These are phyloP conservation scores for Alternaria tenuissima DNA, from an alignment of 2,329 filamentous ascomycete species.

Conservation along the genomic window DNA sequence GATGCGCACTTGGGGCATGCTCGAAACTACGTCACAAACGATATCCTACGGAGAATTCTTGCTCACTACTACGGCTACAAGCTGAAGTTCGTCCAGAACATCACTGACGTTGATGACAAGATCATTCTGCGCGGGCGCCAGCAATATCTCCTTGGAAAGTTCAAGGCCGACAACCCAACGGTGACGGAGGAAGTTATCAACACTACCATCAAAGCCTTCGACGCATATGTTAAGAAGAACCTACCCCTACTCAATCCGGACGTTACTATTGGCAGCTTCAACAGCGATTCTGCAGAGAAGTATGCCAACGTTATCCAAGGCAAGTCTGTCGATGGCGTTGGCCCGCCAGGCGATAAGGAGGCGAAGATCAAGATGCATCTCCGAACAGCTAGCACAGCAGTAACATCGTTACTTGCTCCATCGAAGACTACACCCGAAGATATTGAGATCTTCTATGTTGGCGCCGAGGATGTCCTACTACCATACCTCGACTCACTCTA, in stretches of 20 bases:
- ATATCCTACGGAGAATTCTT: conserved; percentile 85
- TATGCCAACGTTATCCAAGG: conserved; percentile 65
- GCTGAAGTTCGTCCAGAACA: conserved; percentile 91
- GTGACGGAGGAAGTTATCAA: conserved; percentile 57
- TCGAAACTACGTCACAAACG: conserved; percentile 88
- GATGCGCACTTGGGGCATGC: conserved; percentile 84
- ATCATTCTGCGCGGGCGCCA: conserved; percentile 75
- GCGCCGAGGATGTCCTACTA: conserved; percentile 73
- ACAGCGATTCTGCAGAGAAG: conserved; percentile 57
- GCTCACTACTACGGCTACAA: conserved; percentile 83
- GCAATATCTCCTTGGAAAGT: conserved; percentile 77
- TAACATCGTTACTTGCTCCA: conserved; percentile 56
- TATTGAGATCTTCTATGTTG: conserved; percentile 62
- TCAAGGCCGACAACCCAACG: conserved; percentile 62
- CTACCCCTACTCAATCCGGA: conserved; percentile 60
- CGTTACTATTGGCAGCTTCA: conserved; percentile 57
- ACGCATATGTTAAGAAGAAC: conserved; percentile 73
- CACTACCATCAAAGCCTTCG: conserved; percentile 61
- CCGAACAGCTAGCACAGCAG: conserved; percentile 65
- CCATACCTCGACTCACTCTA: conserved; percentile 78
- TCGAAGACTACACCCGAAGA: conserved; percentile 41
- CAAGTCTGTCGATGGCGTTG: conserved; percentile 62
- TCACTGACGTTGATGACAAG: conserved; percentile 69
- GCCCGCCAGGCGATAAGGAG: conserved; percentile 74
- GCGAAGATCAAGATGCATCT: conserved; percentile 93